Evolutionary conservation across 768 basidiomycete species (phyloP).

Genomic region (Suillus luteus): DNA sequence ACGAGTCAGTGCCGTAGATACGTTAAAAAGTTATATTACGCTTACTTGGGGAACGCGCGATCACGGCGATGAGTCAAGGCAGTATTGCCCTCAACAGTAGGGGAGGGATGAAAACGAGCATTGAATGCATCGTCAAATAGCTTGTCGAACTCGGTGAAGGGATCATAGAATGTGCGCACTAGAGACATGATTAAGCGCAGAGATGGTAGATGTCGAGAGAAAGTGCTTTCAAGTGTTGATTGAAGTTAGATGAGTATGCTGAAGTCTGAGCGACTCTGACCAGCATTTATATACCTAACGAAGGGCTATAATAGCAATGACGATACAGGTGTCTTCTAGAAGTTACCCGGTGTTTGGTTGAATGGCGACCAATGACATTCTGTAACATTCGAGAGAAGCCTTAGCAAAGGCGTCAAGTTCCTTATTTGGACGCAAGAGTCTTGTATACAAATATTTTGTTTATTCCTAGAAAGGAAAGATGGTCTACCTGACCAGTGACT

Average conservation of each 20-base stretch:
- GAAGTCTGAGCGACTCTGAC: not conserved
- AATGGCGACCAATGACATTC: not conserved
- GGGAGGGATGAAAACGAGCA: conserved; percentile 24
- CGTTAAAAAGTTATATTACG: not conserved
- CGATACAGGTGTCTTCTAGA: not conserved
- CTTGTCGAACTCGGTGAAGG: conserved; percentile 43
- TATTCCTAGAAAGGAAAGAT: not conserved
- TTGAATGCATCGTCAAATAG: conserved; percentile 41
- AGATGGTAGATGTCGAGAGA: not conserved
- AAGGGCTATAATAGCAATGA: not conserved
- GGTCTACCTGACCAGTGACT: no score
- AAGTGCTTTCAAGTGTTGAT: not conserved
- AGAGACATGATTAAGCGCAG: conserved; percentile 24
- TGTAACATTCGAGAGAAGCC: not conserved
- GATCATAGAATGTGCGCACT: conserved; percentile 35
- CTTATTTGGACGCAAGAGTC: not conserved
- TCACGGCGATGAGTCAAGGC: conserved; percentile 7
- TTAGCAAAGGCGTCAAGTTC: not conserved
- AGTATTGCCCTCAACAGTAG: conserved; percentile 15
- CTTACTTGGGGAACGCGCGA: conserved; percentile 32
- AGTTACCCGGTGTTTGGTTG: not conserved
- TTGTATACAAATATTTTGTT: not conserved
- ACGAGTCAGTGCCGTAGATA: not conserved
- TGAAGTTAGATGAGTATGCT: not conserved
- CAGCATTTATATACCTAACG: not conserved